phyloP scores from a whole-genome alignment of 257 asterid genomes.

The Penstemon newberryi region DNA sequence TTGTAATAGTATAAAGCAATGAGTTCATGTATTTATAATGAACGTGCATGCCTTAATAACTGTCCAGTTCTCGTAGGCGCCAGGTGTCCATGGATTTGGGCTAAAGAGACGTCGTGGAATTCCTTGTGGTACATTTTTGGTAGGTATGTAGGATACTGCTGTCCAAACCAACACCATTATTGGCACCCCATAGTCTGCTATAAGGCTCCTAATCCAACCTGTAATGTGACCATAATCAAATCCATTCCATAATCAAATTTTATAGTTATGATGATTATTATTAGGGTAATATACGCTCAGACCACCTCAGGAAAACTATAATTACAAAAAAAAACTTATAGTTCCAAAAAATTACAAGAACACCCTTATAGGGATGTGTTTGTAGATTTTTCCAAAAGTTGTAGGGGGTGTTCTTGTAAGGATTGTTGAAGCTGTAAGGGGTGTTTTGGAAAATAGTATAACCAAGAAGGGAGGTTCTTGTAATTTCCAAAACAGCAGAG shows the following conservation, averaged over 20 bases:
- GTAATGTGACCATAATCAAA: conserved; percentile 11
- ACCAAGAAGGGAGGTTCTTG: too few species aligned
- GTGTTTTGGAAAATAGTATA: too few species aligned
- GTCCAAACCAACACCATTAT: conserved; percentile 93
- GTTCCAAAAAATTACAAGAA: too few species aligned
- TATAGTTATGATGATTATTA: too few species aligned
- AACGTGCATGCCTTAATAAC: conserved; percentile 66
- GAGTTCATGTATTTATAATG: neutral
- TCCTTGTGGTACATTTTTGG: conserved; percentile 75
- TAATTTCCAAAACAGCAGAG: too few species aligned
- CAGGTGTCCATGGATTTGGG: conserved; percentile 97
- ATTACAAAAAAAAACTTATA: too few species aligned
- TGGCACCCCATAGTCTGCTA: conserved; percentile 96
- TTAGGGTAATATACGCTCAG: too few species aligned
- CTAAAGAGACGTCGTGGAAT: conserved; percentile 88
- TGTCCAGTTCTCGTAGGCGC: conserved; percentile 88
- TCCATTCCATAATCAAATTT: neutral
- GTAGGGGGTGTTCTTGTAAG: too few species aligned
- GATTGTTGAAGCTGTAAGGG: too few species aligned
- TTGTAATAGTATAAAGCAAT: conserved; percentile 1
- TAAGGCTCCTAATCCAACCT: conserved; percentile 86
- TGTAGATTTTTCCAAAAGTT: too few species aligned
- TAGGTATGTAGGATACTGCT: conserved; percentile 71
- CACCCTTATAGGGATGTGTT: too few species aligned
- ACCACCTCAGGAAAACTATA: too few species aligned